Conservation (phyloP, 2,329 filamentous ascomycete genomes). For the Aspergillus aculeatinus region DNA sequence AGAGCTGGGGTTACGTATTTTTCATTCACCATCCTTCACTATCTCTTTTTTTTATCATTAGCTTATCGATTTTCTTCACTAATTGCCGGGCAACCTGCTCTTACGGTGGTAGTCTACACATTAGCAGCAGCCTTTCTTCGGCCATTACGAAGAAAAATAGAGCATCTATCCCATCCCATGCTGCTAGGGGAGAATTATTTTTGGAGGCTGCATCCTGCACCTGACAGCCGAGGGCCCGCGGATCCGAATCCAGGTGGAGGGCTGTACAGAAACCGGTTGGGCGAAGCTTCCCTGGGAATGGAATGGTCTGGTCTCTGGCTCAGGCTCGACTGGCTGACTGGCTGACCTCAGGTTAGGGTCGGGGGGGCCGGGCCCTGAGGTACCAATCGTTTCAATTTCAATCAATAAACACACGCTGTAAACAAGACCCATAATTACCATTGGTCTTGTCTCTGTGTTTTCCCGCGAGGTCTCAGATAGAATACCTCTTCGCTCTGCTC, state of each 20-base stretch:
- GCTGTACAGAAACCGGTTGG: conserved; percentile 4
- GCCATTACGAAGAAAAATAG: too few relatives aligned
- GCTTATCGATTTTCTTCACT: too few relatives aligned
- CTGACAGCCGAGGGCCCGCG: conserved; percentile 14
- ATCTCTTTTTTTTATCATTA: too few relatives aligned
- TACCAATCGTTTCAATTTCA: neutral
- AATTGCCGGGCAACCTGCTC: neutral
- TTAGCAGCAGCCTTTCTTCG: too few relatives aligned
- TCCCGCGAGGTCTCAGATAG: conserved; percentile 5
- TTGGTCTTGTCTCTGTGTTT: neutral
- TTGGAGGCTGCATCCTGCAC: conserved; percentile 9
- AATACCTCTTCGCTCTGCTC: neutral
- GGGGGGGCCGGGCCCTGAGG: neutral
- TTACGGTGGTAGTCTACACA: neutral
- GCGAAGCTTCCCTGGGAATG: conserved; percentile 9
- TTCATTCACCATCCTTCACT: too few relatives aligned
- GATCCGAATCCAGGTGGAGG: conserved; percentile 1
- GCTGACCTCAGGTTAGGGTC: neutral
- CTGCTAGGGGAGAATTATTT: conserved; percentile 7
- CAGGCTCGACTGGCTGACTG: too few relatives aligned
- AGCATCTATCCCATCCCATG: neutral
- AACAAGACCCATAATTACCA: neutral
- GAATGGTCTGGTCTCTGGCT: neutral
- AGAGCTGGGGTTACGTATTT: too few relatives aligned
- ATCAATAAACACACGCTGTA: neutral